Base-by-base conservation (phyloP, 2,329 filamentous ascomycete genomes). In the Hysterium pulicare region DNA sequence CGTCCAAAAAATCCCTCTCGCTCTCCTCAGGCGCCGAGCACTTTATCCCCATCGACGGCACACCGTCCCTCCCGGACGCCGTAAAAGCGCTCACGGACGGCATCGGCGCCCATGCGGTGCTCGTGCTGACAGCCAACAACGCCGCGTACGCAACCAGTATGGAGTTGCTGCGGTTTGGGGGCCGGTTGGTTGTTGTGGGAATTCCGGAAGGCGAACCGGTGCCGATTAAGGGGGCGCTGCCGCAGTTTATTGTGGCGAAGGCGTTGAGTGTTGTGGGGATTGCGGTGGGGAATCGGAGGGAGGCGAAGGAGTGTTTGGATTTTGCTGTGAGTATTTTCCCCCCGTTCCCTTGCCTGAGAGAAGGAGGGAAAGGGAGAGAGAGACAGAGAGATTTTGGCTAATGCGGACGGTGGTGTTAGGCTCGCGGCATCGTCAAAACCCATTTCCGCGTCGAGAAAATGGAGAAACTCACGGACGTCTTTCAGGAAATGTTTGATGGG, bases 1-100 rank as follows among this genome's bases (percentile, higher is more conserved):
- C 75, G 34, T 76, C 71, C 53, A 86, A 86, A 61, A 76, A 78
- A 51, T 90, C 75, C 10, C 57, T 85, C 2, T 74, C 78, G 8
- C 73, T 74, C 36, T 71, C 76, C 1, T 80, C 72, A n/a, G 83
- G 83, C 7, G 82, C 82, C 0, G 82, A 86, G 57, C 74, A 78
- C 50, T 86, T 86, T 64, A 69, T 86, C 45, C 79, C 83, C 47
- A 70, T 85, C 44, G 78, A 79, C 22, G 71, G 75, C 33, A 74
- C 73, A 23, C 58, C 61, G 28, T 71, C 72, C 10, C 69, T 81
- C 5, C 70, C 70, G 4, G 71, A 72, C 20, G 76, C 81, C 33
- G 78, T 86, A 37, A 74, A 76, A 52, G 71, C 70, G 26, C 61
- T 80, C 1, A 80, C 81, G 0, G 74, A 71, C 3, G 79, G 79